Conservation (phyloP, 345 rosid species). For the Acer saccharum region DNA sequence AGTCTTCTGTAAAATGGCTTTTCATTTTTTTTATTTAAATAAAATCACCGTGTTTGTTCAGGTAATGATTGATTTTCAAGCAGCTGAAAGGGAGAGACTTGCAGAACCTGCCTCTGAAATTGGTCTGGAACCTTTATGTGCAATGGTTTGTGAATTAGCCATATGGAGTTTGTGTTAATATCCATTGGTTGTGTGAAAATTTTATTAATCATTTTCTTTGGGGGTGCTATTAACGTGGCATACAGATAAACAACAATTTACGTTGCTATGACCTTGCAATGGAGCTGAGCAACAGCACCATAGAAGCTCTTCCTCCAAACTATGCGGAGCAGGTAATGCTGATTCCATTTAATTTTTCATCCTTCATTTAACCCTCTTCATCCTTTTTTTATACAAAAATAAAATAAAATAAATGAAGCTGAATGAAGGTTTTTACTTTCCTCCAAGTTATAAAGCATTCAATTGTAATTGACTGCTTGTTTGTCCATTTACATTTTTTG, state of each 20-base stretch:
- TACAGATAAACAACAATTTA: slow-evolving; percentile 92
- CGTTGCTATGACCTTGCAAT: slow-evolving; percentile 98
- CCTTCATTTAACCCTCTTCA: slow-evolving; percentile 11
- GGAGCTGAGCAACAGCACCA: slow-evolving; percentile 87
- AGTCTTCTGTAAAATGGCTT: background rate
- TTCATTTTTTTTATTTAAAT: background rate
- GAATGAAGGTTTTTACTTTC: background rate
- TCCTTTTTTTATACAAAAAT: background rate
- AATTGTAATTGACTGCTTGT: background rate
- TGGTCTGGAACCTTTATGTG: slow-evolving; percentile 95
- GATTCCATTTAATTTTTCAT: slow-evolving; percentile 4
- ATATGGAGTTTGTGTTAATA: background rate
- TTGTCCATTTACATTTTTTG: background rate
- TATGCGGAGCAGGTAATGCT: slow-evolving; percentile 89
- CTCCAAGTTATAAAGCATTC: background rate
- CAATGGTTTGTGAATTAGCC: slow-evolving; percentile 68
- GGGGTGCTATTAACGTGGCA: slow-evolving; percentile 9
- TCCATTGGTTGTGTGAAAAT: slow-evolving; percentile 11
- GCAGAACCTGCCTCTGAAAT: slow-evolving; percentile 92
- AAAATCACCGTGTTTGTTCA: slow-evolving; percentile 28
- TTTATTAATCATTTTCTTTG: slow-evolving; percentile 10
- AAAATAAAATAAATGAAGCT: background rate
- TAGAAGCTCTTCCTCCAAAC: slow-evolving; percentile 95
- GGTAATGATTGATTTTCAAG: slow-evolving; percentile 99
- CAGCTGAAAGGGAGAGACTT: slow-evolving; percentile 85